phyloP scores from a whole-genome alignment of 768 basidiomycete genomes.

The Lentinus tigrinus region DNA sequence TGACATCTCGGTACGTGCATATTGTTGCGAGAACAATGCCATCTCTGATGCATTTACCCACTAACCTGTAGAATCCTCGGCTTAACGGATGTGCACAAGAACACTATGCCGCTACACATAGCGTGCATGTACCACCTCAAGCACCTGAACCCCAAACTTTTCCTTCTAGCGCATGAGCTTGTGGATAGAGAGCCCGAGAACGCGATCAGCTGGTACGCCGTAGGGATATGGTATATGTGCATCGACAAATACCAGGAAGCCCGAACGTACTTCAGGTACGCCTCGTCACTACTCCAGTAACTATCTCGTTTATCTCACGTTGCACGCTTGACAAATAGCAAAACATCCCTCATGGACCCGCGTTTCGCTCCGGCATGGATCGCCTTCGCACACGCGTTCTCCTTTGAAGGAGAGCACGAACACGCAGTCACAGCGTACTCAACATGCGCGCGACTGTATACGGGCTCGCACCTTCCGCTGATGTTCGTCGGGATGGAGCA shows the following conservation, averaged over 20 bases:
- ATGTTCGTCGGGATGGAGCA: conserved; percentile 99
- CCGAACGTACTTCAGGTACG: conserved; percentile 90
- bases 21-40: conserved; percentile 6
- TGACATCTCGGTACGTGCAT: conserved; percentile 70
- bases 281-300: neutral
- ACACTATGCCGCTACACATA: conserved; percentile 91
- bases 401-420: conserved; percentile 96
- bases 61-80: conserved; percentile 66
- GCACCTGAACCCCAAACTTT: conserved; percentile 88
- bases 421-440: conserved; percentile 98
- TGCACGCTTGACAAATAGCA: conserved; percentile 45
- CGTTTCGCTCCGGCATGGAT: conserved; percentile 97
- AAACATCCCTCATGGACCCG: conserved; percentile 95
- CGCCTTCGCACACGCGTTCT: conserved; percentile 96
- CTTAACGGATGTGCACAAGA: conserved; percentile 80
- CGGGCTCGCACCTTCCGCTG: conserved; percentile 93
- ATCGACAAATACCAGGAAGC: conserved; percentile 88
- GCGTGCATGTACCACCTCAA: conserved; percentile 98
- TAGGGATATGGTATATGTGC: conserved; percentile 94
- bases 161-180: conserved; percentile 94
- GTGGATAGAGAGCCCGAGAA: conserved; percentile 93
- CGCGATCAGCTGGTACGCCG: conserved; percentile 96
- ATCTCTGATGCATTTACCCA: neutral
- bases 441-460: conserved; percentile 92
- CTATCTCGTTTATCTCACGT: neutral